phyloP scores from a whole-genome alignment of 768 basidiomycete species.

The Leccinum ochraceum region DNA sequence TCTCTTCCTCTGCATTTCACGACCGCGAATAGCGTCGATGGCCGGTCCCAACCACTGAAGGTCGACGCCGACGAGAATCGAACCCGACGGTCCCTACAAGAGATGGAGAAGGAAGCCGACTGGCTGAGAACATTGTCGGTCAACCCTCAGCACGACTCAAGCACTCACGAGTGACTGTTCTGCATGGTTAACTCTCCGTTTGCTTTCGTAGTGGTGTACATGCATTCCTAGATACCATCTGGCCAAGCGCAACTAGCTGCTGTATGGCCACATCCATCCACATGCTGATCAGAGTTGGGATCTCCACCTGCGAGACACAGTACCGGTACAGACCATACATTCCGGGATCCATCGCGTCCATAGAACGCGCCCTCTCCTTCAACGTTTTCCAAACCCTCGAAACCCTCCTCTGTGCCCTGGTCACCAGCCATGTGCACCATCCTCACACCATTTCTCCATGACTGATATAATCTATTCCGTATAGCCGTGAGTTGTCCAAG shows the following conservation, averaged over 20 bases:
- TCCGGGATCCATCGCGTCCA: conserved; percentile 9
- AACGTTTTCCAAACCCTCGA: conserved; percentile 37
- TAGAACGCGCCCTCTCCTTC: conserved; percentile 32
- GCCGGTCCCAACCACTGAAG: conserved; percentile 41
- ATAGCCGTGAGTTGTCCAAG: conserved; percentile 52
- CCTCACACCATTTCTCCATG: conserved; percentile 46
- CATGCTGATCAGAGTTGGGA: conserved; percentile 29
- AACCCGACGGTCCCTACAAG: conserved; percentile 58
- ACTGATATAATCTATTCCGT: conserved; percentile 45
- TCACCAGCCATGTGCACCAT: conserved; percentile 42
- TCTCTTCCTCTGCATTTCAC: conserved; percentile 44
- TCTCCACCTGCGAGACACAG: conserved; percentile 42
- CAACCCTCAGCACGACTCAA: not conserved
- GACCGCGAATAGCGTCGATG: conserved; percentile 13
- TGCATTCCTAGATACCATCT: conserved; percentile 31
- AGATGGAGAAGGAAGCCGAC: conserved; percentile 79
- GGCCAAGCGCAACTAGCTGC: conserved; percentile 34
- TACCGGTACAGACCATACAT: conserved; percentile 27
- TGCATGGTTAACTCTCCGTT: not conserved
- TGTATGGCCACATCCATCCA: conserved; percentile 41
- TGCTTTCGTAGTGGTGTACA: conserved; percentile 8
- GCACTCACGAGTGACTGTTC: not conserved
- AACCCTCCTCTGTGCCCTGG: conserved; percentile 31
- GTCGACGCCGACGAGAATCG: conserved; percentile 75
- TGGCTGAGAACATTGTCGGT: conserved; percentile 65